Conservation (phyloP, 768 basidiomycete genomes). For the Strobilomyces confusus region DNA sequence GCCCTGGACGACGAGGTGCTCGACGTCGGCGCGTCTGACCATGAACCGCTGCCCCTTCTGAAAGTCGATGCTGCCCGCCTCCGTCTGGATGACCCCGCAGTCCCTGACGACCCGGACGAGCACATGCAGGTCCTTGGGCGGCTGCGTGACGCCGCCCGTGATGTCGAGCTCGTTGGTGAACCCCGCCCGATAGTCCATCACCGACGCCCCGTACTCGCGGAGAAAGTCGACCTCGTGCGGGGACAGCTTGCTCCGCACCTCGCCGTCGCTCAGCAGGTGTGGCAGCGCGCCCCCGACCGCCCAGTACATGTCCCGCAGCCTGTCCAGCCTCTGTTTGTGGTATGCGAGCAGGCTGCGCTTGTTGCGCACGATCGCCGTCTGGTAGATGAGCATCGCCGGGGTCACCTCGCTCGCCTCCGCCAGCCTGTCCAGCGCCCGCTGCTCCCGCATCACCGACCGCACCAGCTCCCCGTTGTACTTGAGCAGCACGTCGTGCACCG, state of each 20-base stretch:
- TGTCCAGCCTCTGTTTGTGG: constrained; percentile 80
- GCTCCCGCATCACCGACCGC: constrained; percentile 82
- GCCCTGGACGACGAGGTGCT: constrained; percentile 91
- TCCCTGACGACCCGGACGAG: constrained; percentile 83
- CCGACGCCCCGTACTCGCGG: constrained; percentile 70
- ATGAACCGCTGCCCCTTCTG: constrained; percentile 86
- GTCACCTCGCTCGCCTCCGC: constrained; percentile 46
- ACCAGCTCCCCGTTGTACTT: constrained; percentile 93
- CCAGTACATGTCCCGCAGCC: constrained; percentile 89
- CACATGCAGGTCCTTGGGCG: constrained; percentile 88
- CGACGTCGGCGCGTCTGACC: constrained; percentile 84
- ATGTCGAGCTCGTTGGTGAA: constrained; percentile 88
- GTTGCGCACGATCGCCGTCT: constrained; percentile 87
- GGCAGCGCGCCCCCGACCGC: constrained; percentile 81
- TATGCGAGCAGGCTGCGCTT: constrained; percentile 96
- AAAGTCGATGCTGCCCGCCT: constrained; percentile 88
- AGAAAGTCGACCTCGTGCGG: constrained; percentile 84
- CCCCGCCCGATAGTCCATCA: constrained; percentile 81
- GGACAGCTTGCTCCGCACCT: constrained; percentile 68
- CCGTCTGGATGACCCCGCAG: constrained; percentile 89
- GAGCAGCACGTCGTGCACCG: constrained; percentile 74
- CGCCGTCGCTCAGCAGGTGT: constrained; percentile 65
- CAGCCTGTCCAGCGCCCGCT: constrained; percentile 76
- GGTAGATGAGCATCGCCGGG: constrained; percentile 72
- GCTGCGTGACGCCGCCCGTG: constrained; percentile 73